Base-by-base conservation (phyloP, 371 early-diverging fungal species). In the Lichtheimia hyalospora region DNA sequence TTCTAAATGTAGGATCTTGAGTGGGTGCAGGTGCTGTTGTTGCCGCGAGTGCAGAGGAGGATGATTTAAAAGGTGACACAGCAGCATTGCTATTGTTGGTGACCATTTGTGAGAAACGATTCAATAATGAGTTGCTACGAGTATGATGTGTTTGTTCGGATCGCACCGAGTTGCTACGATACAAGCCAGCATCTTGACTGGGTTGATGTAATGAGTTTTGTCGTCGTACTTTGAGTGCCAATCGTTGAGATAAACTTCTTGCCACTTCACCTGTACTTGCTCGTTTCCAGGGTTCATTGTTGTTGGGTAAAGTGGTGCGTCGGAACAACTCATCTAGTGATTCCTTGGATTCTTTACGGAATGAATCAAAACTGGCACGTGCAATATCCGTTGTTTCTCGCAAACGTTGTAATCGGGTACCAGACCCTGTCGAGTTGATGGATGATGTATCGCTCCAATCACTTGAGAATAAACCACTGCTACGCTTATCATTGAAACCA, bases 331-430 rank as follows among this genome's bases (percentile, higher is more conserved):
- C 78, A 52, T 78, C 78, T 15, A 78, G 44, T 0, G 78, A 78
- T 53, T 73, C 78, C 23, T 69, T 65, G 1, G 78, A 78, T 39
- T 74, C 78, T 48, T 60, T 52, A 24, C 75, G 59, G 51, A 78
- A 67, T 5, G 78, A 74, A 56, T 73, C 78, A 54, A 78, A 64
- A 42, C 75, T 74, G 14, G 70, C 69, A 21, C 73, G 60, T 8
- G 78, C 78, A 52, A 74, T 68, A 44, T 72, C 78, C 6, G 75
- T 71, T 3, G 74, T 72, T n/a, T 77, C 78, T 16, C 66, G 74
- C 24, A 78, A 54, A 28, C 61, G 70, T 52, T 61, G 70, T 16
- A 78, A 50, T 16, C 78, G 74, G 56, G 57, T 73, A 49, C 63
- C 63, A 41, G 73, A 72, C 18, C 67, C 69, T 14, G 60, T 71